phyloP scores from a whole-genome alignment of 192 early-diverging fungal species.

The Backusella luteola region DNA sequence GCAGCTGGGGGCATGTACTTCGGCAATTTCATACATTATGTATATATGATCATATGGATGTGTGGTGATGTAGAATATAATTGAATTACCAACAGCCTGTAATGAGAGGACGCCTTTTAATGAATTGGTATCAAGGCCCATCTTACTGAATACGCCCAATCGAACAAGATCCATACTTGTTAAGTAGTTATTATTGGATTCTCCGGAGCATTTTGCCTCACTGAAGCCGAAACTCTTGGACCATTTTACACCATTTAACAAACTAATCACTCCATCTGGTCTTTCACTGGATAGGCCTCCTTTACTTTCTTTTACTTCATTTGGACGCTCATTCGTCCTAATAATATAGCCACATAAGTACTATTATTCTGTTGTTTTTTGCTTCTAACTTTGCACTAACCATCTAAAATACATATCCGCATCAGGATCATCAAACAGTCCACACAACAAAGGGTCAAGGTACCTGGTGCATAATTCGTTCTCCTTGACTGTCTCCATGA shows the following conservation, averaged over 20 bases:
- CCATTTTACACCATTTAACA: background rate
- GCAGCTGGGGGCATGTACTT: background rate
- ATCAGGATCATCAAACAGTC: conserved; percentile 14
- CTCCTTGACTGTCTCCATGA: conserved; percentile 6
- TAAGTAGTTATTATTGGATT: background rate
- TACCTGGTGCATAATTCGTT: background rate
- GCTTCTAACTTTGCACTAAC: background rate
- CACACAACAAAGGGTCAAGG: conserved; percentile 16
- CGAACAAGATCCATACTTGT: background rate
- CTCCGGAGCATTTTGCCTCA: conserved; percentile 1
- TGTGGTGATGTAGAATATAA: background rate
- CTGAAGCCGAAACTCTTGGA: background rate
- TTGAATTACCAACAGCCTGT: background rate
- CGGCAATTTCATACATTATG: conserved; percentile 12
- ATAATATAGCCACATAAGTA: background rate
- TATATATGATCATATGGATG: background rate
- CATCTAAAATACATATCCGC: background rate
- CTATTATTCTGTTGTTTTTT: background rate
- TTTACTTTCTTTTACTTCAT: background rate
- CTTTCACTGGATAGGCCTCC: background rate
- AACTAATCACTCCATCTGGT: background rate
- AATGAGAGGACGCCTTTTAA: conserved; percentile 6
- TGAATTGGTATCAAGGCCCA: background rate
- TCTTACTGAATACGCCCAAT: conserved; percentile 2
- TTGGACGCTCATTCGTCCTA: background rate